A percentile compares a stretch with the other conserved stretches of the same genome.
phyloP scores from a whole-genome alignment of 2,329 filamentous ascomycete species.

The Epichloe brachyelytri region DNA sequence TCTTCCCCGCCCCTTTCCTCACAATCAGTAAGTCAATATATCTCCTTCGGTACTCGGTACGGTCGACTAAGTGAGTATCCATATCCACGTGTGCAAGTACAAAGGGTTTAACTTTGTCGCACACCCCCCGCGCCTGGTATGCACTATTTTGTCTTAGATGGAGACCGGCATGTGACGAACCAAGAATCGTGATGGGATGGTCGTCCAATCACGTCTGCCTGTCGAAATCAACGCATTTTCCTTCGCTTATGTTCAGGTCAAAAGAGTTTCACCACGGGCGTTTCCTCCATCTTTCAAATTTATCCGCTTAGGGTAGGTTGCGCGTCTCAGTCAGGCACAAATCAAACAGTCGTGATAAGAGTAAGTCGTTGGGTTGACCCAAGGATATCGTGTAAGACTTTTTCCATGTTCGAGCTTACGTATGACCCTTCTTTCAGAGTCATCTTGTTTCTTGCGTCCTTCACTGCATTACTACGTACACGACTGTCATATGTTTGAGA shows the following conservation, averaged over 20 bases:
- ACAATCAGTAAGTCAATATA: not conserved
- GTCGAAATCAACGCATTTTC: not conserved
- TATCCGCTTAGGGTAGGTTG: no score
- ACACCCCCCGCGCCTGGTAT: not conserved
- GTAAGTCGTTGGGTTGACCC: not conserved
- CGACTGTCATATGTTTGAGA: no score
- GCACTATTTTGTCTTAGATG: not conserved
- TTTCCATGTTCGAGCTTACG: no score
- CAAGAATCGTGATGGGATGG: not conserved
- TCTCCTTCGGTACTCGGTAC: not conserved
- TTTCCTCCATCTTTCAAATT: no score
- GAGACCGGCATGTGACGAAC: conserved; percentile 1
- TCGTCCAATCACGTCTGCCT: not conserved
- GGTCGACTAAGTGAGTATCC: not conserved
- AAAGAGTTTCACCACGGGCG: not conserved
- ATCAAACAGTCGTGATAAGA: no score
- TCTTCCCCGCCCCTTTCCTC: not conserved
- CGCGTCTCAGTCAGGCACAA: no score
- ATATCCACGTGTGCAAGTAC: not conserved
- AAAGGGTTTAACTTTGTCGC: not conserved
- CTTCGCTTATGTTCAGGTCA: not conserved
- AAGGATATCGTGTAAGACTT: no score
- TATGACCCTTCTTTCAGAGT: not conserved
- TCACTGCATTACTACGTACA: no score
- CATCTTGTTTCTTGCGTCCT: no score